phyloP scores from a whole-genome alignment of 2,329 filamentous ascomycete species.

The Colletotrichum noveboracense region DNA sequence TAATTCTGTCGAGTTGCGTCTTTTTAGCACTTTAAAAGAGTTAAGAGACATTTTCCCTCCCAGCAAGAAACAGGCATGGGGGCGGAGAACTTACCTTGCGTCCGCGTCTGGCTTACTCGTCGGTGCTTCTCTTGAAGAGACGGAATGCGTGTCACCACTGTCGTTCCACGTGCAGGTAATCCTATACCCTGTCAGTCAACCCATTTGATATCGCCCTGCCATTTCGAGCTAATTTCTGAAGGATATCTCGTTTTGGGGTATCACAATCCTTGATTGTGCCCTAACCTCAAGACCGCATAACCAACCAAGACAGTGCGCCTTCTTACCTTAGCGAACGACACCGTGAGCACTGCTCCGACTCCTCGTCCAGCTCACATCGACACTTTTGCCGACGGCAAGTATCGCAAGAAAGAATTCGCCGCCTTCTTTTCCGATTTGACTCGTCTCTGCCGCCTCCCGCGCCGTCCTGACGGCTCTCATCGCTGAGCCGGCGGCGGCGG shows the following conservation, averaged over 20 bases:
- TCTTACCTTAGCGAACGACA: conserved; percentile 18
- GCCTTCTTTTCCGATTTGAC: conserved; percentile 13
- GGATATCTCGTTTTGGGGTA: not conserved
- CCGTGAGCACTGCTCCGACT: conserved; percentile 18
- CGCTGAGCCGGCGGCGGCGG: conserved; percentile 8
- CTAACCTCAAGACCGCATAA: not conserved
- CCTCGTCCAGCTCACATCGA: conserved; percentile 15
- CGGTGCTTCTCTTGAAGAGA: not conserved
- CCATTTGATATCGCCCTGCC: not conserved
- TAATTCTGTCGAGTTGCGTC: not conserved
- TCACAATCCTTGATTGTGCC: not conserved
- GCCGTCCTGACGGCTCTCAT: conserved; percentile 2
- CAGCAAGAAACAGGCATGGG: not conserved
- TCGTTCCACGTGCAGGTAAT: conserved; percentile 20
- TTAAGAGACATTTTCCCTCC: not conserved
- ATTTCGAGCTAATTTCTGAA: too few species aligned
- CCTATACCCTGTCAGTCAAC: not conserved
- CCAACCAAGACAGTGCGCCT: not conserved
- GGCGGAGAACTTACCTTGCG: not conserved
- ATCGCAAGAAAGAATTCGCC: conserved; percentile 21
- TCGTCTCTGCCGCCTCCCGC: not conserved
- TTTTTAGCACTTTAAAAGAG: not conserved
- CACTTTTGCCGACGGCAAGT: conserved; percentile 22
- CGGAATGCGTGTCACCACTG: conserved; percentile 17
- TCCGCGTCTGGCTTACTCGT: conserved; percentile 4